Evolutionary conservation across 441 rosid species (phyloP).

Genomic region (Gossypium lobatum): DNA sequence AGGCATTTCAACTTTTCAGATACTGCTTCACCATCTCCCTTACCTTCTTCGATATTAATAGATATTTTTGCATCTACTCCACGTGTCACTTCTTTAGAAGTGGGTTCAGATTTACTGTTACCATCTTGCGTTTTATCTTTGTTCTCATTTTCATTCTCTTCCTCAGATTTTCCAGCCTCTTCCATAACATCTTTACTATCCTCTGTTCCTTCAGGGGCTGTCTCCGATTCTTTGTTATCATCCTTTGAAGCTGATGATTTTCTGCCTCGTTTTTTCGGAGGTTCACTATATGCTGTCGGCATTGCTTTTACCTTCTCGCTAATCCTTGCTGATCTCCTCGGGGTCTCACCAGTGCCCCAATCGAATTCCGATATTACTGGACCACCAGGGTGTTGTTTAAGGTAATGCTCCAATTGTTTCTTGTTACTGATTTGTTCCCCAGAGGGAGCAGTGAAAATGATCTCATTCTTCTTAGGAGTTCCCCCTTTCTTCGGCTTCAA

Average conservation of each 20-base stretch:
- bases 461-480: too few relatives aligned
- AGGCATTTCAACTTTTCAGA: conserved; percentile 13
- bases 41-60: conserved; percentile 20
- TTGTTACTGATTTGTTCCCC: too few relatives aligned
- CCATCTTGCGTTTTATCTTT: conserved; percentile 19
- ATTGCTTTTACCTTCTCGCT: conserved; percentile 33
- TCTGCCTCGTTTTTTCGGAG: conserved; percentile 32
- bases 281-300: conserved; percentile 29
- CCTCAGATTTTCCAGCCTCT: conserved; percentile 29
- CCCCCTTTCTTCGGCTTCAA: neutral
- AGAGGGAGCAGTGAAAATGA: too few relatives aligned
- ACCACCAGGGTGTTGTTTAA: conserved; percentile 39
- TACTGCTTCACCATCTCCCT: conserved; percentile 16
- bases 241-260: conserved; percentile 34
- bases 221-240: conserved; percentile 33
- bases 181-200: conserved; percentile 28
- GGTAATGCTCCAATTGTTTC: conserved; percentile 34
- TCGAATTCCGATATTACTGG: conserved; percentile 36
- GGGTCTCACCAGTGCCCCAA: conserved; percentile 36
- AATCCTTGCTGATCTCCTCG: conserved; percentile 30
- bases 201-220: conserved; percentile 26
- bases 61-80: conserved; percentile 2
- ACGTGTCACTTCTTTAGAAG: conserved; percentile 18
- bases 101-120: conserved; percentile 23
- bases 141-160: conserved; percentile 20